A percentile compares a stretch with the other conserved stretches of the same genome.
phyloP scores from a whole-genome alignment of 371 early-diverging fungal species.

The Syncephalastrum sp. region DNA sequence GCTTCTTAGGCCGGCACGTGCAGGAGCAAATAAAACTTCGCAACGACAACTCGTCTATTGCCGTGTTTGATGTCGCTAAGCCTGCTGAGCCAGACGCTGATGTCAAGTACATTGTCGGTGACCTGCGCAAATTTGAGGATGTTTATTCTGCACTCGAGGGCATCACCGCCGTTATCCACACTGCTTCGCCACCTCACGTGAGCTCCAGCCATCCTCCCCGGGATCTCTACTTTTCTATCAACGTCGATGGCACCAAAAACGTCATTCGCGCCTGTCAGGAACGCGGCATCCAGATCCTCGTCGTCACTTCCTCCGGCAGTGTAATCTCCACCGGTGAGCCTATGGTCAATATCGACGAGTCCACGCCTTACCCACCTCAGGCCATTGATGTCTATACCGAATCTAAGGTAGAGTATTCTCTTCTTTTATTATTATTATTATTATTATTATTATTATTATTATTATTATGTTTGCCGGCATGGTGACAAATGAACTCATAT shows the following conservation, averaged over 20 bases:
- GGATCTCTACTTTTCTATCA: conserved; percentile 74
- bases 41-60: conserved; percentile 52
- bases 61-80: conserved; percentile 76
- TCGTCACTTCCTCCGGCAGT: conserved; percentile 87
- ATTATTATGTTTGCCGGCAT: too few species aligned
- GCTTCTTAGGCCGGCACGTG: conserved; percentile 85
- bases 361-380: conserved; percentile 64
- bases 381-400: conserved; percentile 91
- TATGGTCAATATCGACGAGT: conserved; percentile 82
- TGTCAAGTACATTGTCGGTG: conserved; percentile 69
- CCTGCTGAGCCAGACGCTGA: conserved; percentile 51
- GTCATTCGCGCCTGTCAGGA: conserved; percentile 79
- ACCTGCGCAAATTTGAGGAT: conserved; percentile 68
- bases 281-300: conserved; percentile 67
- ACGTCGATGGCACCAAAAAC: conserved; percentile 87
- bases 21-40: conserved; percentile 73
- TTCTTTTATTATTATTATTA: too few species aligned
- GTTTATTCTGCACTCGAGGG: conserved; percentile 66
- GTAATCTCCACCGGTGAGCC: conserved; percentile 83
- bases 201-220: conserved; percentile 89
- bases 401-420: conserved; percentile 65
- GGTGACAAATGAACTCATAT: too few species aligned
- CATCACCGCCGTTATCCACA: conserved; percentile 84
- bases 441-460: too few species aligned
- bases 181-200: conserved; percentile 88